Evolutionary conservation across 768 basidiomycete species (phyloP), one percentile per base, ranked within the genome.

Genomic region (Boletus coccyginus): DNA sequence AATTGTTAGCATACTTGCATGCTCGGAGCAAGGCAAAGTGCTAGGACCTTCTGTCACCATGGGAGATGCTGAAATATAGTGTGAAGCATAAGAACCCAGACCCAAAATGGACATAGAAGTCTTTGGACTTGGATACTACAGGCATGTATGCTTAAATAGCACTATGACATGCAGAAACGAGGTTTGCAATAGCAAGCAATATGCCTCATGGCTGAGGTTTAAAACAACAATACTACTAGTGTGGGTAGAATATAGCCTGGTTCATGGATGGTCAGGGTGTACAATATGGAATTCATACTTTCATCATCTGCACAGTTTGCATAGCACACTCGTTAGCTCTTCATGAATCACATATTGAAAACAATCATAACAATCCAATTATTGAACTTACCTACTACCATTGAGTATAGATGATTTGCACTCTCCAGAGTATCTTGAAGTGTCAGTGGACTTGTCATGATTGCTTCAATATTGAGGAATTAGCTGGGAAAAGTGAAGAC

Each of bases 61-160:
- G 40, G 41, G 13, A 21, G 27, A 44, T 12, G 21, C 14, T 38
- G 47, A 27, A n/a, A 29, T 33, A 16, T 1, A 40, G 27, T 40
- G 3, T 12, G 29, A 7, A 39, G 41, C 14, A 10, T 12, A 31
- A 24, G 31, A n/a, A n/a, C n/a, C n/a, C n/a, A n/a, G 16, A 35
- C 10, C 9, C 2, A 19, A 12, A 11, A 41, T 19, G 47, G 40
- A 19, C 4, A n/a, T 21, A 27, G 27, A 29, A 27, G 27, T 27
- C 6, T 33, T 31, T 39, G 5, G 14, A 31, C 33, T 36, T 11
- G 3, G 21, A 46, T 35, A 33, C 17, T 11, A 16, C 5, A 36
- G 13, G 29, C 5, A 17, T 24, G n/a, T 9, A 40, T 7, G 16
- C 36, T 63, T 43, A 62, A 52, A 66, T 54, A 59, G 45, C 8